Base-by-base conservation (phyloP, 257 asterid species). In the Cordia subcordata region DNA sequence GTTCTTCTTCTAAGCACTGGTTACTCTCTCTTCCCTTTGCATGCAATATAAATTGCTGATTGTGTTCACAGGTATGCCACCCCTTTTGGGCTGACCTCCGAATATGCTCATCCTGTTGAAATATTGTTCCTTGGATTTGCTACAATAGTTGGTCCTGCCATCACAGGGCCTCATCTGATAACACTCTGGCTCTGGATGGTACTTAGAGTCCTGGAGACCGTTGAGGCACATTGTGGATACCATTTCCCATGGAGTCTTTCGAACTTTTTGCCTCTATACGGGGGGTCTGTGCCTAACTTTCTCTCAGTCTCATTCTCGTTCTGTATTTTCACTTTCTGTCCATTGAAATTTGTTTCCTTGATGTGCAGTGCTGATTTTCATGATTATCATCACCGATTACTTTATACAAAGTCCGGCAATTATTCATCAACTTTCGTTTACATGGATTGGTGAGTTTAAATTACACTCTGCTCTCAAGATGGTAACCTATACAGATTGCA, bases 81-180 rank as follows among this genome's bases (percentile, higher is more conserved):
- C 14, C 99, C 99, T 23, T 92, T 92, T 82, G 99, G 99, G 62
- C 68, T 92, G 88, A 92, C 99, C 21, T 92, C 99, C 64, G 99
- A 92, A 80, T 92, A 92, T 76, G 99, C 99, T 44, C 99, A 92
- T 79, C 96, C 96, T 57, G 96, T 93, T 72, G 99, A 92, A 83
- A 92, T 92, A 70, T 65, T 92, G 72, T 92, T 92, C 69, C 99
- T 88, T 72, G 96, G 99, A 49, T 92, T 92, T 77, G 96, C 99
- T 55, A 92, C 99, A 12, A 88, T 92, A 52, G 65, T 88, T 65
- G 98, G 98, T 61, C 98, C 98, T 53, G 95, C 96, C 71, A 84
- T 92, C 72, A 92, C 98, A 51, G 99, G 99, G 32, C 99, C 99
- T 54, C 99, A 92, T 84, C 68, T 92, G 76, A 78, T 88, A 70